These are phyloP conservation scores for Wickerhamiella infanticola DNA, from an alignment of 1,139 yeast genomes.

Conservation along the genomic window DNA sequence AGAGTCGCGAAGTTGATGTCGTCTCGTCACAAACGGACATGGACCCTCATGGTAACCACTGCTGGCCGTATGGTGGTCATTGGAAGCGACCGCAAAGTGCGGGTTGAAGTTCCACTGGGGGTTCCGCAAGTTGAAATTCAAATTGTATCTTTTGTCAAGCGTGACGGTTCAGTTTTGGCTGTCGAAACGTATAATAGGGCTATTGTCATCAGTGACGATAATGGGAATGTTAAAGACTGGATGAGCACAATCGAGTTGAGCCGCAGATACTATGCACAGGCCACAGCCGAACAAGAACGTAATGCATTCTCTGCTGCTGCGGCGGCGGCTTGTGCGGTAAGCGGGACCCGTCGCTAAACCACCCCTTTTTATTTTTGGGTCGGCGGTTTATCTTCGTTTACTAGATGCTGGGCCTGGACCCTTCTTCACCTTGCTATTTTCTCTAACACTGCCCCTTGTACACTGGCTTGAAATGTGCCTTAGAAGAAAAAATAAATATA, in stretches of 20 bases:
- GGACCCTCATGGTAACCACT: conserved; percentile 22
- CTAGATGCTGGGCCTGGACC: too few relatives aligned
- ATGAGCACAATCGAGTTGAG: conserved; percentile 20
- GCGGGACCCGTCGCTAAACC: conserved; percentile 3
- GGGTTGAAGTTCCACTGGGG: conserved; percentile 21
- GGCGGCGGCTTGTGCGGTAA: conserved; percentile 22
- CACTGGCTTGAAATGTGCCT: too few relatives aligned
- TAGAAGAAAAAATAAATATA: too few relatives aligned
- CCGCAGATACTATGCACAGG: conserved; percentile 18
- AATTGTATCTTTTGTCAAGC: conserved; percentile 20
- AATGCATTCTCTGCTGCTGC: conserved; percentile 24
- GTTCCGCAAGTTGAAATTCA: conserved; percentile 22
- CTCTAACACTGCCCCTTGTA: too few relatives aligned
- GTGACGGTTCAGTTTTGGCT: conserved; percentile 19
- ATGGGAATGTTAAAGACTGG: conserved; percentile 19
- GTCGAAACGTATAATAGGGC: conserved; percentile 23
- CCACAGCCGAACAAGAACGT: conserved; percentile 16
- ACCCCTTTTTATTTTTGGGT: too few relatives aligned
- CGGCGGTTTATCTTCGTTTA: too few relatives aligned
- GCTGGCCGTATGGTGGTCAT: conserved; percentile 22
- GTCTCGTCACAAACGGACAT: conserved; percentile 20
- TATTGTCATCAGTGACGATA: conserved; percentile 24
- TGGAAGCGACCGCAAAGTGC: conserved; percentile 20
- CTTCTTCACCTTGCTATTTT: too few relatives aligned
- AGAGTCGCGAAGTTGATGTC: conserved; percentile 21